Conservation (phyloP, 164 flowering plant species). For the Cinnamomum micranthum region DNA sequence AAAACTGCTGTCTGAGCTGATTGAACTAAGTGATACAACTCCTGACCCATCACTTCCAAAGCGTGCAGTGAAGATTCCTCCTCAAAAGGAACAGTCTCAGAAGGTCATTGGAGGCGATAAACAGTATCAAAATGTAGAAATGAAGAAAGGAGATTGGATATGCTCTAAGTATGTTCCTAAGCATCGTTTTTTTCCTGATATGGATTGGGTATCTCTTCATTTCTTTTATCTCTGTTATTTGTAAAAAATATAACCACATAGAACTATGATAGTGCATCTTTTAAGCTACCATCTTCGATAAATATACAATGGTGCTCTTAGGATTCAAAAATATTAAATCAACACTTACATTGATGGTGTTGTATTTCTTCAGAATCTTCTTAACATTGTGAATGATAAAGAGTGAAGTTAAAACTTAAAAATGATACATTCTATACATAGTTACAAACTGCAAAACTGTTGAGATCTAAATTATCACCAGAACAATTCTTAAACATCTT, state of each 20-base stretch:
- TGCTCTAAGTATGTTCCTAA: constrained; percentile 58
- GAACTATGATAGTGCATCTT: no score
- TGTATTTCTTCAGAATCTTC: no score
- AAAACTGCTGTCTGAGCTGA: constrained; percentile 63
- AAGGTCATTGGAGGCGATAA: constrained; percentile 11
- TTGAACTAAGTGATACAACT: constrained; percentile 54
- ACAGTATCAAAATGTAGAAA: constrained; percentile 35
- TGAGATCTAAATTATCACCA: background rate
- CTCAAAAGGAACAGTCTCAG: constrained; percentile 23
- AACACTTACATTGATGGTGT: no score
- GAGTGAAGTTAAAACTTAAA: no score
- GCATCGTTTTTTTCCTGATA: background rate
- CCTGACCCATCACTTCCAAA: constrained; percentile 47
- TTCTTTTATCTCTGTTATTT: no score
- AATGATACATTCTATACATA: background rate
- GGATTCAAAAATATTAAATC: no score
- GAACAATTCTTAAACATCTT: background rate
- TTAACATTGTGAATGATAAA: no score
- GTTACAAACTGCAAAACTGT: background rate
- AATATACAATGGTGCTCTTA: no score
- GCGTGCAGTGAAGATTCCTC: constrained; percentile 31
- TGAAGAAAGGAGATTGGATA: constrained; percentile 86
- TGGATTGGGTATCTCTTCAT: no score
- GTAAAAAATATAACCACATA: no score
- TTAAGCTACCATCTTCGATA: no score